Evolutionary conservation across 2,329 filamentous ascomycete genomes (phyloP), one percentile per base, ranked within the genome.

Genomic region (Stagonosporopsis rhizophila): DNA sequence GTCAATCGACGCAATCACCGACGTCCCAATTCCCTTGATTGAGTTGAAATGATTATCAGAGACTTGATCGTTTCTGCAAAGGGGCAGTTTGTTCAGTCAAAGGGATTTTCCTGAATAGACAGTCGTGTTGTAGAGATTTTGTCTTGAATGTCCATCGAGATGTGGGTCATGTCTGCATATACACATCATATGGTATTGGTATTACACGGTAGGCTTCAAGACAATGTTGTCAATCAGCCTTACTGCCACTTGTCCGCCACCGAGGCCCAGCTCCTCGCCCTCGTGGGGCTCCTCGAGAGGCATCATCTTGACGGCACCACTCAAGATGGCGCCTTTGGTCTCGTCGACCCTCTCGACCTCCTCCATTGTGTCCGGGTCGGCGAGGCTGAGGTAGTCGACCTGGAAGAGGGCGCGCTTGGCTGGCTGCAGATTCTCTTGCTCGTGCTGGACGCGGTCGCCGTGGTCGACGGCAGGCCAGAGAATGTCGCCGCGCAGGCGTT

Each of bases 151-250:
- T n/a, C n/a, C n/a, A n/a, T n/a, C n/a, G n/a, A n/a, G n/a, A n/a
- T n/a, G n/a, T n/a, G n/a, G n/a, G n/a, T n/a, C n/a, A n/a, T n/a
- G n/a, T n/a, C n/a, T n/a, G n/a, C n/a, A n/a, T n/a, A n/a, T n/a
- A n/a, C n/a, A n/a, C n/a, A n/a, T n/a, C n/a, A n/a, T n/a, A n/a
- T n/a, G n/a, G n/a, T n/a, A n/a, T n/a, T n/a, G n/a, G n/a, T n/a
- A n/a, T n/a, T n/a, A n/a, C n/a, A n/a, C n/a, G n/a, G 23, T 56
- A 30, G 73, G 70, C 37, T 71, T 62, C 39, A 81, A 55, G n/a
- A 96, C 88, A 62, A 98, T 88, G 70, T 99, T 99, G 72, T 99
- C 95, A 74, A 99, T 97, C 76, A 99, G 79, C 59, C 95, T 83
- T 44, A 99, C 95, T 1, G 87, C 75, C 15, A 91, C 90, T 1